Base-by-base conservation (phyloP, 441 rosid species). In the Erodium moschatum region DNA sequence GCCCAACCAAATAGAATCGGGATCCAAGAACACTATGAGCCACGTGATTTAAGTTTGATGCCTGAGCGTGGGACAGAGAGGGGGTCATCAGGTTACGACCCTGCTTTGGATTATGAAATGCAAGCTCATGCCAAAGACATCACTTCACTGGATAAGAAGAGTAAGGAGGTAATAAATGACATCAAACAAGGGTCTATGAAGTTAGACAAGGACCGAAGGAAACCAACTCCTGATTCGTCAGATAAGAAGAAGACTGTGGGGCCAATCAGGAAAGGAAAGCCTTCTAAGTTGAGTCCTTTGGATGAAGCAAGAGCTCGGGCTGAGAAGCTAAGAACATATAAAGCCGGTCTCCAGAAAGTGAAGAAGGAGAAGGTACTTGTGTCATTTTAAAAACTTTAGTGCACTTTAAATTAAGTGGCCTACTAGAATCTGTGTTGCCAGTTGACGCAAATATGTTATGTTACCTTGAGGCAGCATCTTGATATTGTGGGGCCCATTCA, bases 291-390 rank as follows among this genome's bases (percentile, higher is more conserved):
- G 79, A 88, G 91, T 72, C 92, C 97, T 76, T 74, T 86, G 81
- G 99, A 94, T 68, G 97, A 91, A 83, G 97, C 99, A 68, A 85
- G 69, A 77, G 97, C 87, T 16, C 97, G 97, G 20, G 99, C 99
- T 69, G 97, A 94, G 76, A 87, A 78, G 79, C 88, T 94, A 67
- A 89, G 97, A 78, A 81, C 74, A 64, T 91, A 79, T 73, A 94
- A 94, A 82, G 94, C 96, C 77, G 97, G 91, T 74, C 90, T 93
- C 69, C 91, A 85, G 89, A 91, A 91, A 84, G 68, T 91, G 81
- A 94, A 89, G 84, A 91, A 89, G 79, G 94, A 91, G 75, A 89
- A 87, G 93, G 97, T 88, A 73, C 64, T 66, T 68, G 69, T 24
- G 27, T 24, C 27, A 24, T 24, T 24, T 24, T 24, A 24, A 24